phyloP scores from a whole-genome alignment of 2,329 filamentous ascomycete species.

The Helotiales sp. region DNA sequence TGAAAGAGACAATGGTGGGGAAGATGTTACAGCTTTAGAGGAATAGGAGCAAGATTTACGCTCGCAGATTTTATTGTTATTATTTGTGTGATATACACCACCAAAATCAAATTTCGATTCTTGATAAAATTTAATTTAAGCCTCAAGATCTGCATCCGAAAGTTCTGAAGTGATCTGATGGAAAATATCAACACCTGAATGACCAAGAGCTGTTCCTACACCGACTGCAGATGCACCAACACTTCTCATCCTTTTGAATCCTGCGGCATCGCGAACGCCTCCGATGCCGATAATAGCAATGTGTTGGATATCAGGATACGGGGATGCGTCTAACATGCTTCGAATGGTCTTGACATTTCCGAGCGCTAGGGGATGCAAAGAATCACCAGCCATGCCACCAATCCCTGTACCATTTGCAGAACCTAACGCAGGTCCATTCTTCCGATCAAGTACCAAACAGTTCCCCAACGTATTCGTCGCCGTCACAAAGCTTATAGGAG shows the following conservation, averaged over 20 bases:
- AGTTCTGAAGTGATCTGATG: constrained; percentile 46
- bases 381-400: constrained; percentile 71
- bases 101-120: constrained; percentile 26
- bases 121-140: constrained; percentile 14
- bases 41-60: constrained; percentile 13
- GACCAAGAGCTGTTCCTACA: constrained; percentile 68
- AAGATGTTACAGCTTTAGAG: constrained; percentile 1
- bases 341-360: constrained; percentile 75
- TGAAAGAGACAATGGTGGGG: background rate
- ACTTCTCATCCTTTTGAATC: constrained; percentile 63
- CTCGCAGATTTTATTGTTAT: constrained; percentile 16
- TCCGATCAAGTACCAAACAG: constrained; percentile 55
- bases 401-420: constrained; percentile 57
- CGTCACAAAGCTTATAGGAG: constrained; percentile 66
- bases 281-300: constrained; percentile 71
- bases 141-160: background rate
- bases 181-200: constrained; percentile 63
- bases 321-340: constrained; percentile 50
- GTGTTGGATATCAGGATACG: constrained; percentile 45
- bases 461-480: constrained; percentile 74
- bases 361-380: constrained; percentile 71
- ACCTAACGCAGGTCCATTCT: constrained; percentile 41
- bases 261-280: constrained; percentile 64
- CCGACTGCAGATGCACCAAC: constrained; percentile 68
- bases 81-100: constrained; percentile 9